These are phyloP conservation scores for Fusarium sp. DNA, from an alignment of 2,329 filamentous ascomycete species.

Conservation along the genomic window DNA sequence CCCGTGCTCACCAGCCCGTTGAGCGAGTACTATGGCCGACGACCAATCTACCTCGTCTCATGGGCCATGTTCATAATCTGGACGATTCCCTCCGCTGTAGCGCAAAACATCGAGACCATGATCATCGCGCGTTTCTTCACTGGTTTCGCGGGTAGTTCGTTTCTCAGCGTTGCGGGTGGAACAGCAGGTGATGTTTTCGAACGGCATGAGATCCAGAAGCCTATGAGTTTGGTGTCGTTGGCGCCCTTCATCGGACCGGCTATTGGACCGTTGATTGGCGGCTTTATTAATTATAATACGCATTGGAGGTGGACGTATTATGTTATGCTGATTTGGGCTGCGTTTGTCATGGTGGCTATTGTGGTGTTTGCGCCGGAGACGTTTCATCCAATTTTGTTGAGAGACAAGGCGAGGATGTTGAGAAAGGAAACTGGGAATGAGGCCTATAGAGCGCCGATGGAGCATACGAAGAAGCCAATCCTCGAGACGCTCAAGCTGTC, in stretches of 20 bases:
- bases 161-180: slow-evolving; percentile 34
- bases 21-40: slow-evolving; percentile 77
- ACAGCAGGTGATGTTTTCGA: slow-evolving; percentile 33
- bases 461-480: neutral
- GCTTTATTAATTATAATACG: slow-evolving; percentile 31
- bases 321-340: slow-evolving; percentile 34
- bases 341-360: slow-evolving; percentile 8
- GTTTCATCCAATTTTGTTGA: slow-evolving; percentile 30
- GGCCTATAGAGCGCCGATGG: slow-evolving; percentile 8
- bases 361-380: slow-evolving; percentile 34
- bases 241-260: slow-evolving; percentile 34
- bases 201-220: slow-evolving; percentile 26
- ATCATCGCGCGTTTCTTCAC: slow-evolving; percentile 79
- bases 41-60: slow-evolving; percentile 78
- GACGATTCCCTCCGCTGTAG: slow-evolving; percentile 80
- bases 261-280: slow-evolving; percentile 30
- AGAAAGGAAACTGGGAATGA: slow-evolving; percentile 21
- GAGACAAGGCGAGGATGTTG: slow-evolving; percentile 21
- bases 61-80: slow-evolving; percentile 79
- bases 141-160: slow-evolving; percentile 69
- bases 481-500: slow-evolving; percentile 45
- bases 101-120: slow-evolving; percentile 79
- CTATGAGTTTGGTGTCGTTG: slow-evolving; percentile 35
- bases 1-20: slow-evolving; percentile 68
- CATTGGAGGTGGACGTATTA: slow-evolving; percentile 40